Evolutionary conservation across 2,329 filamentous ascomycete genomes (phyloP).

Genomic region (Aspergillus flavus): DNA sequence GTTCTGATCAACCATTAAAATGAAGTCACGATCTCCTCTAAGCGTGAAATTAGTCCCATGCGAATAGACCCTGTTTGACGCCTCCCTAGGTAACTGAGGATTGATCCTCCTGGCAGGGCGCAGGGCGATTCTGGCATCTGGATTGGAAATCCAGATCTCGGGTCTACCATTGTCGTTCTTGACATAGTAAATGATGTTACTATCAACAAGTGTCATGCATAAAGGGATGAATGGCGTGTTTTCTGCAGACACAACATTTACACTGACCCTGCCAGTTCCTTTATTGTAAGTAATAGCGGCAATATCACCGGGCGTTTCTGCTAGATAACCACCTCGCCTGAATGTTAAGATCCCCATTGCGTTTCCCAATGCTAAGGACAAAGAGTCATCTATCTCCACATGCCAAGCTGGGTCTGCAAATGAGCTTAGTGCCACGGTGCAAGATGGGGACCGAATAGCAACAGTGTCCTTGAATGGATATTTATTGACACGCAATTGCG

Average conservation of each 20-base stretch:
- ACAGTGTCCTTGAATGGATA: slow-evolving; percentile 11
- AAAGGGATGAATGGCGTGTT: slow-evolving; percentile 7
- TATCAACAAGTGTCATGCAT: slow-evolving; percentile 15
- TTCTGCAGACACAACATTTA: slow-evolving; percentile 15
- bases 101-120: slow-evolving; percentile 16
- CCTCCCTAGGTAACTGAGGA: slow-evolving; percentile 14
- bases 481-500: slow-evolving; percentile 17
- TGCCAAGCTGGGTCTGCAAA: neutral
- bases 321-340: neutral
- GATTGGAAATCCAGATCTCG: slow-evolving; percentile 23
- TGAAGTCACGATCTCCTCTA: slow-evolving; percentile 23
- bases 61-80: slow-evolving; percentile 10
- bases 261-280: slow-evolving; percentile 9
- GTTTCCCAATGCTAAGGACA: slow-evolving; percentile 7
- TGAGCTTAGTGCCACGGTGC: slow-evolving; percentile 9
- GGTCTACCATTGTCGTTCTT: slow-evolving; percentile 20
- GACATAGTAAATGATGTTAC: slow-evolving; percentile 23
- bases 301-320: neutral
- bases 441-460: neutral
- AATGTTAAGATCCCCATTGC: slow-evolving; percentile 16
- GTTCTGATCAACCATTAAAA: slow-evolving; percentile 18
- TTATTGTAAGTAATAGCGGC: slow-evolving; percentile 16
- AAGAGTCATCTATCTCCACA: slow-evolving; percentile 1
- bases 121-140: slow-evolving; percentile 12
- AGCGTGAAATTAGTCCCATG: slow-evolving; percentile 9